Base-by-base conservation (phyloP, 495 filamentous ascomycete genomes). In the Cenococcum geophilum region DNA sequence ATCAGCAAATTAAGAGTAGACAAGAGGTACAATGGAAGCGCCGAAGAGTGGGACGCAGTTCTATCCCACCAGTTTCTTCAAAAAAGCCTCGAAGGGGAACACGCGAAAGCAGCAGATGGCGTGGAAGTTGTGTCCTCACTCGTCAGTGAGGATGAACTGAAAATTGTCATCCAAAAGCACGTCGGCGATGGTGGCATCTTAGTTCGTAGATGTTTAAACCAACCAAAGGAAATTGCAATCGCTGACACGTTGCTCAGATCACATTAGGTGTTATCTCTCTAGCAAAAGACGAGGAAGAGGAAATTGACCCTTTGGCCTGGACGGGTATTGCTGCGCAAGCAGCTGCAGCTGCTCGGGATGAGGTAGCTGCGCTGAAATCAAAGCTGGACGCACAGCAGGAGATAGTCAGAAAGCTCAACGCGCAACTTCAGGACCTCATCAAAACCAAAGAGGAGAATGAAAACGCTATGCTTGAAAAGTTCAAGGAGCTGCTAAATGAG, bases 281-380 rank as follows among this genome's bases (percentile, higher is more conserved):
- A 0, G 69, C 75, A 32, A 76, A 83, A 70, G 77, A 85, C 59
- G 80, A 86, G 25, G 82, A 84, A 53, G 78, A 85, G 58, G 82
- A 80, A 20, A 79, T 92, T 45, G 78, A 86, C 36, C 79, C 88
- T 2, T 89, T 88, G 60, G 83, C 89, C 53, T 95, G 90, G 91
- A 80, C 83, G 40, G 79, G 79, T 43, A 73, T 75, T 1, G 78
- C 83, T 10, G 73, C 84, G 0, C 67, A 74, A 3, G 72, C 75
- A 37, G 70, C 75, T 9, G 65, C 74, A 37, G 59, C 65, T 2
- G 69, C 82, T 4, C 73, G 78, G 58, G 74, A 76, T 51, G 76
- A 80, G 25, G 66, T 81, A 1, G 73, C 76, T 1, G 67, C 69
- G 1, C 70, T 91, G 10, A 78, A 80, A 50, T 59, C 71, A 16